Evolutionary conservation across 2,329 filamentous ascomycete species (phyloP), one percentile per base, ranked within the genome.

Genomic region (Lecanicillium sp.): DNA sequence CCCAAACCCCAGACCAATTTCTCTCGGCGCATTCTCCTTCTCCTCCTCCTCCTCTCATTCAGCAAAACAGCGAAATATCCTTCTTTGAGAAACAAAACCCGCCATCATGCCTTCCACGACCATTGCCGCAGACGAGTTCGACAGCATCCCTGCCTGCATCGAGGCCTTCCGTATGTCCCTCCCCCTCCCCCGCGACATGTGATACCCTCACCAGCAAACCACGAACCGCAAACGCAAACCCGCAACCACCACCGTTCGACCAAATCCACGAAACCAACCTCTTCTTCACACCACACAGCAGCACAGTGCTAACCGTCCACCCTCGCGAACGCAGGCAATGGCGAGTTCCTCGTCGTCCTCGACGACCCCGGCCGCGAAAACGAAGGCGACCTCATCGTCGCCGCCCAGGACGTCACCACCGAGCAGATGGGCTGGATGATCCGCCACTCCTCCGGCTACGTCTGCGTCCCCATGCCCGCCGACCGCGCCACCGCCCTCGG

Each of bases 321-420:
- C 40, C 21, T 40, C 26, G 23, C 49, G 36, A 9, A 41, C 44
- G 6, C 55, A 87, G 84, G 75, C 60, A 79, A 83, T 67, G 90
- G 89, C 67, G 84, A 97, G 64, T 97, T 97, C 77, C 85, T 98
- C 64, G 83, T 98, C 53, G 91, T 96, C 30, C 87, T 98, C 61
- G 93, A 98, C 73, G 87, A 88, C 57, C 83, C 89, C 55, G 81
- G 84, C 53, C 90, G 93, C 67, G 93, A 98, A 69, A 98, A 98
- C 67, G 93, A 98, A 77, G 93, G 90, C 67, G 93, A 98, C 71
- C 81, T 98, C 41, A 96, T 97, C 68, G 94, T 97, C 62, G 88
- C 93, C 56, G 91, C 90, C 53, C 74, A 89, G 56, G 78, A 86
- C 60, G 72, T 96, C 55, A 95, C 91, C 8, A 77, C 90, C 20